A percentile compares a stretch with the other conserved stretches of the same genome.
Conservation (phyloP, 2,329 filamentous ascomycete species). For the Venturiaceae sp. region DNA sequence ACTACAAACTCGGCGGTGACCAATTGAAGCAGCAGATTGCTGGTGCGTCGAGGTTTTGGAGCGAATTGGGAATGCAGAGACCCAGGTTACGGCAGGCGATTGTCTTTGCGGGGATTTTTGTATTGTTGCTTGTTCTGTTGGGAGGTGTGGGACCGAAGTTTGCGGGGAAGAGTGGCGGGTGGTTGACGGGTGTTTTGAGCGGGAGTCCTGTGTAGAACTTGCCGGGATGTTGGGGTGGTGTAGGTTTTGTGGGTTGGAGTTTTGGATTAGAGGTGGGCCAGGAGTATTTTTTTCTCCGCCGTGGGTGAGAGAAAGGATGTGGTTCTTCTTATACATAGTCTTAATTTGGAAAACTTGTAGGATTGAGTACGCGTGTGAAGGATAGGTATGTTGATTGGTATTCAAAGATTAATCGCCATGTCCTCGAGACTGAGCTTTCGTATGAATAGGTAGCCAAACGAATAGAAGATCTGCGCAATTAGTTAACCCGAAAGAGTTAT, state of each 20-base stretch:
- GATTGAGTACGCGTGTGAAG: too few relatives aligned
- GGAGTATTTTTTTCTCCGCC: too few relatives aligned
- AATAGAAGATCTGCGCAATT: neutral
- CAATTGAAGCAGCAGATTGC: constrained; percentile 48
- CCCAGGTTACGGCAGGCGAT: neutral
- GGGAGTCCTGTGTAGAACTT: too few relatives aligned
- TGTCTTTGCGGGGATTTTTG: neutral
- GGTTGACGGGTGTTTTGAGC: neutral
- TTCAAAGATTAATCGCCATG: too few relatives aligned
- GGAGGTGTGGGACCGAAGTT: constrained; percentile 2
- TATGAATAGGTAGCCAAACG: neutral
- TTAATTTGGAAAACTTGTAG: too few relatives aligned
- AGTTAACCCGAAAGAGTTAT: neutral
- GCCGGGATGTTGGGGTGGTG: too few relatives aligned
- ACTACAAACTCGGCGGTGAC: constrained; percentile 64
- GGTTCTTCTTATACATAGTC: too few relatives aligned
- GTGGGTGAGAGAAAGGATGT: too few relatives aligned
- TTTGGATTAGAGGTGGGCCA: too few relatives aligned
- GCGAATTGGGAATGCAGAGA: constrained; percentile 1
- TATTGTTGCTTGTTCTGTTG: neutral
- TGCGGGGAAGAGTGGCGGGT: neutral
- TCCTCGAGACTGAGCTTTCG: neutral
- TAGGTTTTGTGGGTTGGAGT: too few relatives aligned
- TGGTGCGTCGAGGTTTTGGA: neutral
- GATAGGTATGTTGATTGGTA: too few relatives aligned